These are phyloP conservation scores for Eimeria sp. DNA, from an alignment of 169 alveolate species.

Conservation along the genomic window DNA sequence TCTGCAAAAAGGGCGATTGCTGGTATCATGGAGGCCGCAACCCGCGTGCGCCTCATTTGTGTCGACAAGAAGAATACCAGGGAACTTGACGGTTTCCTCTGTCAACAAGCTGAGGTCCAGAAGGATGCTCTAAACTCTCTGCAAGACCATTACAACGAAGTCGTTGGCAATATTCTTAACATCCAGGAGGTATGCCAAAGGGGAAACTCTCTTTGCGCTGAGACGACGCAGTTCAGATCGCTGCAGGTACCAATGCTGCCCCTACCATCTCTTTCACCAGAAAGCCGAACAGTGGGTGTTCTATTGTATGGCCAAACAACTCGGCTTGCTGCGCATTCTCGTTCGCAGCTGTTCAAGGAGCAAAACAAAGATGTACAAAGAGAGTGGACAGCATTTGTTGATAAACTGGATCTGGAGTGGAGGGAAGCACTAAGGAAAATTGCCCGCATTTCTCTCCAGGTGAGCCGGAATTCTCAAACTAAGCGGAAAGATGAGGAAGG, in stretches of 20 bases:
- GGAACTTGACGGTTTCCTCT: constrained; percentile 46
- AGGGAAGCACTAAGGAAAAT: constrained; percentile 91
- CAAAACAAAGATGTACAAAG: constrained; percentile 88
- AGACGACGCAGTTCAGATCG: neutral
- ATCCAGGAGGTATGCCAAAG: constrained; percentile 22
- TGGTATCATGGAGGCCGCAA: constrained; percentile 13
- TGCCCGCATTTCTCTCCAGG: constrained; percentile 90
- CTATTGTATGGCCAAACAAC: neutral
- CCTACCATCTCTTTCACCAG: neutral
- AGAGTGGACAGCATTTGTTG: constrained; percentile 84
- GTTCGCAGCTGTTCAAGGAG: constrained; percentile 86
- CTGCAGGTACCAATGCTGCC: neutral
- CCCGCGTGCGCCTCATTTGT: constrained; percentile 18
- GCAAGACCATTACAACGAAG: constrained; percentile 86
- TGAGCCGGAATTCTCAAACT: constrained; percentile 57
- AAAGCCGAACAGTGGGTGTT: neutral
- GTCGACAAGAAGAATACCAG: constrained; percentile 59
- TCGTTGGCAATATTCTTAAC: constrained; percentile 86
- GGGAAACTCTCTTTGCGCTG: neutral
- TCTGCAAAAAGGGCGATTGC: constrained; percentile 25
- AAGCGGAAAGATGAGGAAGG: neutral
- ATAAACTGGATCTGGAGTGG: constrained; percentile 49
- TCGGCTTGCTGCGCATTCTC: too few relatives aligned
- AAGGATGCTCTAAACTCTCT: neutral
- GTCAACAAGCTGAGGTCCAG: constrained; percentile 47